Conservation (phyloP, 306 rosid genomes). For the Lotus japonicus region DNA sequence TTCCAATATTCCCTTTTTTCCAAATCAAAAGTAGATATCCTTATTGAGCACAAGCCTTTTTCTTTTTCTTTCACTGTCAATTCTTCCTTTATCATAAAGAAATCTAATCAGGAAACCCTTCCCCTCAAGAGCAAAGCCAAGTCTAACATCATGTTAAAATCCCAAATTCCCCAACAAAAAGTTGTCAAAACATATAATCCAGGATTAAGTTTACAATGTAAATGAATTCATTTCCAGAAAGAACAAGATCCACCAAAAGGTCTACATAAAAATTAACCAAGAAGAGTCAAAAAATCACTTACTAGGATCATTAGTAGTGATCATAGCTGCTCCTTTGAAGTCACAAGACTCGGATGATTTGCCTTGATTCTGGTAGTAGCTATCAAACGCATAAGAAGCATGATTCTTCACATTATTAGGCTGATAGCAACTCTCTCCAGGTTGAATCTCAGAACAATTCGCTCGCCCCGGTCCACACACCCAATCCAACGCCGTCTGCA, state of each 20-base stretch:
- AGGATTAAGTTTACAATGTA: neutral
- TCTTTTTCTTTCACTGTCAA: neutral
- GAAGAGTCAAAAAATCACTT: conserved; percentile 20
- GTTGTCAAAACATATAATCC: neutral
- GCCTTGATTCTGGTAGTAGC: conserved; percentile 69
- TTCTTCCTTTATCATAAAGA: neutral
- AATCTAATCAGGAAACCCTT: neutral
- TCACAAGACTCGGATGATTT: conserved; percentile 69
- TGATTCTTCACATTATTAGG: conserved; percentile 78
- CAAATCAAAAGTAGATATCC: neutral
- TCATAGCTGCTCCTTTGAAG: conserved; percentile 73
- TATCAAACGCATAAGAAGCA: conserved; percentile 87
- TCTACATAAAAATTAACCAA: neutral
- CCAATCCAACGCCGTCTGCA: conserved; percentile 95
- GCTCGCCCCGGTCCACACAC: conserved; percentile 76
- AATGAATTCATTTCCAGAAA: neutral
- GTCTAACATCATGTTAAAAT: neutral
- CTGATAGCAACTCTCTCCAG: conserved; percentile 68
- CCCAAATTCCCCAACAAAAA: neutral
- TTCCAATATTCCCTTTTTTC: neutral
- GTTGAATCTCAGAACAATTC: conserved; percentile 81
- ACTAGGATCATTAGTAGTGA: conserved; percentile 88
- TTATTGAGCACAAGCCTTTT: neutral
- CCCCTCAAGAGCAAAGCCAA: neutral
- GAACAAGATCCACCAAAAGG: neutral